Base-by-base conservation (phyloP, 2,329 filamentous ascomycete genomes). In the Colletotrichum cuscutae region DNA sequence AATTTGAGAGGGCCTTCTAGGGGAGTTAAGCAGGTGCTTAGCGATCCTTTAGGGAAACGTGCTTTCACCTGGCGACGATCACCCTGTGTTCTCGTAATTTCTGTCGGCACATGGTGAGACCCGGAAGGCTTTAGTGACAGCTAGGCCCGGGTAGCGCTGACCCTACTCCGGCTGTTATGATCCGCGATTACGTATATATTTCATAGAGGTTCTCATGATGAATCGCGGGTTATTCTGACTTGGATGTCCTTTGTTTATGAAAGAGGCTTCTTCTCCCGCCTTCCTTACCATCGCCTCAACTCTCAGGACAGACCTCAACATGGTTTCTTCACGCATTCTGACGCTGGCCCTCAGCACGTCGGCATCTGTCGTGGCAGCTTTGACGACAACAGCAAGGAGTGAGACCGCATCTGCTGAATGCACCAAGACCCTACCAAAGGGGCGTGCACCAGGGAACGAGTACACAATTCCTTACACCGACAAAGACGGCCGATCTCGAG, bases 401-500 rank as follows among this genome's bases (percentile, higher is more conserved):
- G 42, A 49, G 42, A 49, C 42, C 8, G 42, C 42, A 49, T n/a
- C 42, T n/a, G 42, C 42, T 49, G 7, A 49, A n/a, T 49, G 42
- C 19, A 49, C 6, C 19, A 49, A 49, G 42, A 3, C 42, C 19
- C 19, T 49, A 7, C 42, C 42, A 8, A 4, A 19, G 42, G 42
- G 42, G 8, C 42, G 42, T 4, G 15, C 28, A n/a, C 9, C 28
- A 7, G 54, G 65, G 9, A 12, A 52, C 32, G 58, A 65, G 42
- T 70, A 77, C 54, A 46, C n/a, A 26, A 65, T 66, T 32, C 57
- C 65, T 42, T 75, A 88, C 84, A 49, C 42, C 42, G 42, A 49
- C 42, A 49, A 49, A n/a, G 42, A 83, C 52, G 19, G 67, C 67
- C 6, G 71, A 69, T 12, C 61, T 86, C 75, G 92, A 92, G 79